Evolutionary conservation across 495 filamentous ascomycete species (phyloP), one percentile per base, ranked within the genome.

Genomic region (Cercophora samala): DNA sequence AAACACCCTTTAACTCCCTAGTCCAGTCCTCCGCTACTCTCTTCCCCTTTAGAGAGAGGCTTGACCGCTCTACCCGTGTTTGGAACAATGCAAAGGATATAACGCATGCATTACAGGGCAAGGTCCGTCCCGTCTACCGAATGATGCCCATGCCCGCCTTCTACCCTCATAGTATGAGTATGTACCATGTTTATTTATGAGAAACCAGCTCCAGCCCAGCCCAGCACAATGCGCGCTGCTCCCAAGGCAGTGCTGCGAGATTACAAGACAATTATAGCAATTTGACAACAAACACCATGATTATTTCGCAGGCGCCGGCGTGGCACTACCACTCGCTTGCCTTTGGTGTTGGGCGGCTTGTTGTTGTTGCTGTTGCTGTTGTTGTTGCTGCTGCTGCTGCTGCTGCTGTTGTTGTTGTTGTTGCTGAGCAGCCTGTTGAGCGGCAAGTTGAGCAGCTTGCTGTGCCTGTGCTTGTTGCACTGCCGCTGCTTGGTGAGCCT

Each of bases 271-370:
- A 46, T 0, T 46, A 0, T 17, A 46, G 15, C 37, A 46, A 9
- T 3, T 13, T 9, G 13, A 13, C 37, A 46, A 46, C 37, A 46
- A 46, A 46, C 37, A 0, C 6, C 37, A 46, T 46, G 37, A 11
- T 64, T 66, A 75, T 64, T 76, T 74, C 9, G 64, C 58, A 25
- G 69, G 67, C 46, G 25, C 68, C 18, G 81, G 78, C 5, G 81
- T 80, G 21, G 79, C 77, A 42, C 77, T 81, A 37, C 80, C 78
- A 66, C 79, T 82, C 11, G 79, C 71, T 63, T 81, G 76, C 58
- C 79, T 74, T 24, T 82, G 80, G 56, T 81, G 69, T 54, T 60
- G 64, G 6, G 67, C 61, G 19, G 29, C 58, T 22, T 64, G 69
- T 62, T 51, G 66, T 24, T 64, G 58, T 26, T 63, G 60, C 25